Evolutionary conservation across 73 alveolate genomes (phyloP).

Genomic region (Symbiodinium natans): DNA sequence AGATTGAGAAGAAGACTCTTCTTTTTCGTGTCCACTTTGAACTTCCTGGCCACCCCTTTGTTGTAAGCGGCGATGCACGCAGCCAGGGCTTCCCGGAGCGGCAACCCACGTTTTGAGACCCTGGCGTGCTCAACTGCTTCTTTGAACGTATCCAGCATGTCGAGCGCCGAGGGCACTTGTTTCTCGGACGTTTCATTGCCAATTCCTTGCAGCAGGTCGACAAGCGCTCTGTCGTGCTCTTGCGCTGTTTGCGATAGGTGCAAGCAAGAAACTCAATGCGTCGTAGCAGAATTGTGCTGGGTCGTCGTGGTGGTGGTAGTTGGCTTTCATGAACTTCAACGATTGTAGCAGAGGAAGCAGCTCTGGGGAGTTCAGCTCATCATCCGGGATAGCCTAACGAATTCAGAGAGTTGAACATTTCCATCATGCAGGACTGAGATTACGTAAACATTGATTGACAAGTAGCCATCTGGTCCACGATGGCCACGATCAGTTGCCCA

Average conservation of each 20-base stretch:
- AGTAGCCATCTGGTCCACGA: background rate
- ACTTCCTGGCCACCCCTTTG: background rate
- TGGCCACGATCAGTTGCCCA: background rate
- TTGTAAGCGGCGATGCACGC: background rate
- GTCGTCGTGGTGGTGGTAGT: background rate
- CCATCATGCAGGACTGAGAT: background rate
- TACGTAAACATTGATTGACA: background rate
- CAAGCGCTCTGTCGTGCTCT: no score
- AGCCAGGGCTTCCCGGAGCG: background rate
- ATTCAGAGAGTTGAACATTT: background rate
- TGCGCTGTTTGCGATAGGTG: no score
- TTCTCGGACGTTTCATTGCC: constrained; percentile 53
- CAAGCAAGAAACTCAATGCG: background rate
- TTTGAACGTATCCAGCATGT: background rate
- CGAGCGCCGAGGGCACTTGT: constrained; percentile 12
- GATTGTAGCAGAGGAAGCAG: background rate
- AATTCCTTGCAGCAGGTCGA: no score
- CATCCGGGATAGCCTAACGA: background rate
- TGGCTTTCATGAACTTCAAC: background rate
- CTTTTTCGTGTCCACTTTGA: background rate
- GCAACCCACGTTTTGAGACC: background rate
- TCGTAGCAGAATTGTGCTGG: background rate
- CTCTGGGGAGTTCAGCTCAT: background rate
- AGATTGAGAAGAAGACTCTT: background rate
- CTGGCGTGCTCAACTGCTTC: background rate